Base-by-base conservation (phyloP, 1,139 yeast species). In the Suhomyces wounanorum region DNA sequence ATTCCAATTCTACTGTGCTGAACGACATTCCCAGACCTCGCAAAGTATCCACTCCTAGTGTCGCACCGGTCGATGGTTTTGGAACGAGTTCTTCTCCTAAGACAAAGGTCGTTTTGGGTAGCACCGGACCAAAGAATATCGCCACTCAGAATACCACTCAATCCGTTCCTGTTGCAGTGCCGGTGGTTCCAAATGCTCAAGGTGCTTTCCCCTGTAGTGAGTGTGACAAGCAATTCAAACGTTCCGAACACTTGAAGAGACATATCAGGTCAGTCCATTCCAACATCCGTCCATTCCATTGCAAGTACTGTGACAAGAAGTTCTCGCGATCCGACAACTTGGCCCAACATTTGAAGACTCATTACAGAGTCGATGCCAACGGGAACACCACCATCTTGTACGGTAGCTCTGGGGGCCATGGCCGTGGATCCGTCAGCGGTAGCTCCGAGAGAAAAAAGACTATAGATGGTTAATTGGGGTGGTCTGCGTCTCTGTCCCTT, bases 261-360 rank as follows among this genome's bases (percentile, higher is more conserved):
- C 82, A 78, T 56, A 69, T 74, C 42, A 60, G 82, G 51, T 74
- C 79, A 3, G 82, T 78, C 28, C 82, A 77, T 59, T 73, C 78
- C 14, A 75, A 75, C 55, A 73, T 75, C 48, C 64, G 81, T 28
- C 82, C 82, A 1, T 77, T 74, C 64, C 79, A 73, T 53, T 78
- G 82, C 62, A 73, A 73, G 52, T 73, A 70, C 57, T 78, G 82
- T 60, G 81, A 77, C 35, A 77, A 77, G 68, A 75, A 75, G 62
- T 78, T 78, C 54, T 68, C 75, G 52, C 60, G 82, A 51, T 68
- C 74, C 13, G 82, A 78, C 61, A 78, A 77, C 57, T 69, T 77
- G 62, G 79, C 81, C 11, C 81, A 77, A 58, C 82, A 77, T 61
- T 68, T 76, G 59, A 77, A 77, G 60, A 77, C 81, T 9, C 82